Evolutionary conservation across 2,329 filamentous ascomycete species (phyloP), one percentile per base, ranked within the genome.

Genomic region (Blumeriella jaapii): DNA sequence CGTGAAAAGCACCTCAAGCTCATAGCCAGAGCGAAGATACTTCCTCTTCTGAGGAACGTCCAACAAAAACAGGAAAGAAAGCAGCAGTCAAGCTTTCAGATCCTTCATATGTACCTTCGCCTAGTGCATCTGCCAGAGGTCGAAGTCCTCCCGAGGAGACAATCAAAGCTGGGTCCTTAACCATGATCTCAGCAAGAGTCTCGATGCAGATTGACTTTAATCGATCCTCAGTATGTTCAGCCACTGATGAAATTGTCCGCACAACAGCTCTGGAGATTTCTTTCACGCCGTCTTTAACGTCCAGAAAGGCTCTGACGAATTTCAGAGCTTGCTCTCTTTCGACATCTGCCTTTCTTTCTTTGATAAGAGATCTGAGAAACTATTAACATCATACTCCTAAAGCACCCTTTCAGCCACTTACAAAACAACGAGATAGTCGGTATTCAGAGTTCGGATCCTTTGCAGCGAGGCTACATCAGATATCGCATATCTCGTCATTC

Each of bases 271-370:
- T 73, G 1, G 91, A 93, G 22, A 98, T 71, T 56, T 98, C 89
- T 44, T 74, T 71, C 6, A 93, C 78, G 8, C 91, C 91, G 44
- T 86, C 84, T 55, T 95, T 95, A 45, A 96, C 85, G 55, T 98
- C 91, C 2, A 98, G 65, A 53, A 98, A 98, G 7, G 87, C 84
- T 40, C 91, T 76, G 16, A 96, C 79, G 56, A 98, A 95, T 57
- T 98, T 98, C 51, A 98, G 65, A 9, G 91, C 91, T 60, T 98
- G 91, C 58, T 98, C 91, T 35, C 93, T 74, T 62, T 98, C 91
- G 12, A 98, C 83, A 49, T 89, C 87, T n/a, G 89, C 84, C 58
- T 95, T 96, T 53, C 82, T 81, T 57, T 96, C 91, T 56, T 96
- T 96, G 46, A 93, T 85, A 20, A 98, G 65, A 1, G 91, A 96